phyloP scores from a whole-genome alignment of 768 basidiomycete species.

The Agrocybe pediades region DNA sequence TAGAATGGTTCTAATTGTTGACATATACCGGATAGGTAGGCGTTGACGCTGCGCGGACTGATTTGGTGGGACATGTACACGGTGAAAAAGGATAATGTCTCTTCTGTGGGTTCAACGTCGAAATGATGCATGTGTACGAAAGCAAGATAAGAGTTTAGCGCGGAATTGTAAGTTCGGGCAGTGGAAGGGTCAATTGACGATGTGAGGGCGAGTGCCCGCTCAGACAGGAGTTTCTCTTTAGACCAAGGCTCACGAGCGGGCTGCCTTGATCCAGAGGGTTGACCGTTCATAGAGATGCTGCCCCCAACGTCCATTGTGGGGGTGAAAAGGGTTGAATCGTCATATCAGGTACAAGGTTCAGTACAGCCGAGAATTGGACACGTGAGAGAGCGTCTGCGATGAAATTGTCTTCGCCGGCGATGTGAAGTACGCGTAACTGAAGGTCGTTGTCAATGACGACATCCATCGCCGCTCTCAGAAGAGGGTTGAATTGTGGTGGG shows the following conservation, averaged over 20 bases:
- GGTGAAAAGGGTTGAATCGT: conserved; percentile 11
- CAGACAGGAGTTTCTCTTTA: conserved; percentile 27
- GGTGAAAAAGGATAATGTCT: conserved; percentile 36
- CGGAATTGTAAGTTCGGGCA: conserved; percentile 25
- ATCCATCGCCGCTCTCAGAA: conserved; percentile 20
- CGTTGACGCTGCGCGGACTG: conserved; percentile 31
- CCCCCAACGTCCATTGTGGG: conserved; percentile 16
- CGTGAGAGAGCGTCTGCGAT: conserved; percentile 35
- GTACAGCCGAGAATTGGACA: not conserved
- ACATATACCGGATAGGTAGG: conserved; percentile 44
- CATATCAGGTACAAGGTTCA: not conserved
- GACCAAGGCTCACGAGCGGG: conserved; percentile 35
- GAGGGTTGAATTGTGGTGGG: conserved; percentile 21
- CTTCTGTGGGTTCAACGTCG: conserved; percentile 28
- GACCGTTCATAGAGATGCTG: no score
- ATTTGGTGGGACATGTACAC: conserved; percentile 38
- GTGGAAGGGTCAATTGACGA: conserved; percentile 22
- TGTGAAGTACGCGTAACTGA: conserved; percentile 24
- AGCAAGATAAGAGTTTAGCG: conserved; percentile 25
- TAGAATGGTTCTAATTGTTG: conserved; percentile 34
- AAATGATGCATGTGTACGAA: conserved; percentile 26
- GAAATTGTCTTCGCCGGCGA: conserved; percentile 24
- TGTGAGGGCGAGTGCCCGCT: conserved; percentile 24
- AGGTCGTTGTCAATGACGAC: conserved; percentile 4
- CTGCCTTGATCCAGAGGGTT: conserved; percentile 31